Base-by-base conservation (phyloP, 1,284 basidiomycete species). In the Tylopilus sp. region DNA sequence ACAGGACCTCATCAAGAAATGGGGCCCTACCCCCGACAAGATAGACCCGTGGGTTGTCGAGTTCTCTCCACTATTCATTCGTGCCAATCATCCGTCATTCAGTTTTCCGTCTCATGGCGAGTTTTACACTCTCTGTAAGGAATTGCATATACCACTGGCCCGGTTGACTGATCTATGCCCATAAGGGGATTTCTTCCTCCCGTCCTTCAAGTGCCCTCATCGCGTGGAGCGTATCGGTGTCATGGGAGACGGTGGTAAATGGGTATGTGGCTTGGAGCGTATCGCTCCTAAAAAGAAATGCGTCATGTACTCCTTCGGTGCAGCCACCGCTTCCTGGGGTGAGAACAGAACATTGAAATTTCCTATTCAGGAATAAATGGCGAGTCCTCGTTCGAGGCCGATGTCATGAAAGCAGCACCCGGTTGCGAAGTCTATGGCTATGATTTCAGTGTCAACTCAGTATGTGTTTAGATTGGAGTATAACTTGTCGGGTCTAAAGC, bases 341-440 rank as follows among this genome's bases (percentile, higher is more conserved):
- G 26, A 23, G 29, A 1, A 3, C 21, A 18, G 13, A 16, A 41
- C 9, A 36, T n/a, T 38, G 10, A 44, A 28, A 15, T 41, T 21
- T 34, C 3, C 21, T 18, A 18, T 34, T n/a, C 41, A 76, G 74
- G 74, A 18, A 56, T 78, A 52, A 79, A 78, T 43, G 68, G 66
- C 60, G 76, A 79, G 54, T 78, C 77, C 5, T 79, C 77, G n/a
- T 79, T 76, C 51, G 78, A 79, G 50, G 71, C 75, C 5, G 70
- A 69, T 19, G 48, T 79, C 30, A 67, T 79, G 52, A 64, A 67
- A 35, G 64, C 65, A 19, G 71, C 69, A 8, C 66, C 70, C 2
- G 58, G 61, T 6, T 77, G 77, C 49, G 58, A 77, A 47, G 57
- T 74, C n/a, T 79, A 70, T 59, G 77, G 78, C 31, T 80, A 79